Base-by-base conservation (phyloP, 2,329 filamentous ascomycete species). In the Diplodia sapinea region DNA sequence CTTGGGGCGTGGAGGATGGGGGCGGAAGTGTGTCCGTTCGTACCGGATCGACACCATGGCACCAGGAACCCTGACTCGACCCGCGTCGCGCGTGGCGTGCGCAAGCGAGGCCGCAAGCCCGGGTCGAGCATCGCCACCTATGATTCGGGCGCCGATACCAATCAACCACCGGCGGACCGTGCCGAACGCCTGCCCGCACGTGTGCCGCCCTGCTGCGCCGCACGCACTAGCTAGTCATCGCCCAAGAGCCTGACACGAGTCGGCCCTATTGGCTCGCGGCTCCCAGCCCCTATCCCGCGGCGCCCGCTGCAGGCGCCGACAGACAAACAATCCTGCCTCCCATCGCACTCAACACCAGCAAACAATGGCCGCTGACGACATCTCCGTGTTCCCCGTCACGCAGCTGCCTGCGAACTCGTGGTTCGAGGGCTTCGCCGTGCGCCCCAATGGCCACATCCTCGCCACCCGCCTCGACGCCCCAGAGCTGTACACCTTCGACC, bases 401-500 rank as follows among this genome's bases (percentile, higher is more conserved):
- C 65, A 67, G 38, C 57, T 67, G 23, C 65, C 65, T 11, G 33
- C 56, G 9, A 49, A 67, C 38, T 67, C 66, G 9, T 68, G 66
- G 66, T 49, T 55, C 57, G 66, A 68, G 50, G 57, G 66, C 51
- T 56, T 68, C 29, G 50, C 59, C 17, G 13, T 63, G 23, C 56
- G 66, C 49, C 57, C 66, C 38, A 68, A 68, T 56, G 66, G 66
- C 66, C 26, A 56, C 31, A 55, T 68, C 9, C 57, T 68, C 38
- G 57, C 50, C 12, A 63, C 57, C 20, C 66, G 66, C n/a, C 66
- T 68, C 11, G 66, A 68, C 38, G 49, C 36, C n/a, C 57, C 66
- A 12, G 57, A 63, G 36, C 57, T 68, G 56, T 68, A 68, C 66
- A 64, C 66, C n/a, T 56, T 63, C 57, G 66, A 68, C 40, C 66